Conservation (phyloP, 306 rosid genomes). For the Spatholobus suberectus region DNA sequence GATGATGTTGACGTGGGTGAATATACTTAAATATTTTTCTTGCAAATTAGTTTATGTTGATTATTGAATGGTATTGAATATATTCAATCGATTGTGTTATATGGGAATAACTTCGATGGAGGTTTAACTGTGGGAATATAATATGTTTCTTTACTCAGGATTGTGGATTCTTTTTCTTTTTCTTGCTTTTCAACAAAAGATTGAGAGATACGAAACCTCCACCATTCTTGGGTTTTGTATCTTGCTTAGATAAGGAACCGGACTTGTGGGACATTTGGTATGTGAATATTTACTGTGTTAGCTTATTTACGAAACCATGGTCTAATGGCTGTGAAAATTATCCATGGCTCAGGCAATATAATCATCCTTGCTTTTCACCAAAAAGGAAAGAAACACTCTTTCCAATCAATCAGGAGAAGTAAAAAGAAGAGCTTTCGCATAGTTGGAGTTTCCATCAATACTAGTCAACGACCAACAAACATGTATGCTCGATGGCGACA, state of each 20-base stretch:
- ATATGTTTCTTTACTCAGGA: slow-evolving; percentile 34
- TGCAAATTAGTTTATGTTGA: slow-evolving; percentile 37
- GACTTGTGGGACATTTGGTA: background rate
- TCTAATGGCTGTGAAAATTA: background rate
- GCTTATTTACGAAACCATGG: slow-evolving; percentile 13
- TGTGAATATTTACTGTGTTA: background rate
- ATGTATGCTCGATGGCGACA: slow-evolving; percentile 20
- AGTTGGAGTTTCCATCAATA: slow-evolving; percentile 30
- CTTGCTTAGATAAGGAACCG: slow-evolving; percentile 24
- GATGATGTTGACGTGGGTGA: background rate
- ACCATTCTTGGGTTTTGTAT: slow-evolving; percentile 15
- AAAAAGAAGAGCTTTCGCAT: background rate
- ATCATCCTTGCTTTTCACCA: slow-evolving; percentile 1
- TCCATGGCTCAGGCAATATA: background rate
- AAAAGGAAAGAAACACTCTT: slow-evolving; percentile 12
- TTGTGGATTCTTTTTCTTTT: slow-evolving; percentile 13
- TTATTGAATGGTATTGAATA: slow-evolving; percentile 36
- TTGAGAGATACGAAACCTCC: slow-evolving; percentile 22
- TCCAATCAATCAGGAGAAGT: slow-evolving; percentile 20
- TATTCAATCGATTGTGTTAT: slow-evolving; percentile 28
- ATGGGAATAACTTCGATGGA: slow-evolving; percentile 41
- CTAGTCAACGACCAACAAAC: slow-evolving; percentile 28
- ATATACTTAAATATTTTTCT: slow-evolving; percentile 34
- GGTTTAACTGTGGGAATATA: slow-evolving; percentile 40
- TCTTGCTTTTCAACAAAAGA: slow-evolving; percentile 24